Base-by-base conservation (phyloP, 768 basidiomycete species). In the Hypholoma sublateritium region DNA sequence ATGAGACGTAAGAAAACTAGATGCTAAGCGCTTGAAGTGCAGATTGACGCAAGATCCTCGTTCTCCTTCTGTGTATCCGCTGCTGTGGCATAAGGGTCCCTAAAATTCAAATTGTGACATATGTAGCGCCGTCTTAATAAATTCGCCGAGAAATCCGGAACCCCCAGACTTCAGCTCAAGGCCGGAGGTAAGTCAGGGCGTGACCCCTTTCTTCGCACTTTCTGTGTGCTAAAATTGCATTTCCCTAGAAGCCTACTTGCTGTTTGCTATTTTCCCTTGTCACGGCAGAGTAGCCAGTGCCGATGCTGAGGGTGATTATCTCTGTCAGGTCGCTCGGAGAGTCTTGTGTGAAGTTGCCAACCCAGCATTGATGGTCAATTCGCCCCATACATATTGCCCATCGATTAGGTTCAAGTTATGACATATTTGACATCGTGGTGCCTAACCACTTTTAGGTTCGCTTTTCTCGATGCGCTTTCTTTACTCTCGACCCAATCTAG, bases 381-480 rank as follows among this genome's bases (percentile, higher is more conserved):
- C 17, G n/a, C 53, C 52, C 61, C 28, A 62, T 57, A 56, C 56
- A 57, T 55, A 57, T 62, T 53, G 39, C 44, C 37, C 61, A 66
- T 64, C 60, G 61, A 61, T 65, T 60, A 56, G 61, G 64, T 59
- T 60, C 55, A 53, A 28, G 53, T 70, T 71, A 64, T 70, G 70
- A 66, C 66, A 69, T 71, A 63, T 69, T 70, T 72, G 70, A 68
- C 67, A 64, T 60, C 57, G 60, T 64, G 64, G 65, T 64, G 66
- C 62, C 75, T 77, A 77, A 76, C 77, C 77, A 67, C 71, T 74
- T 77, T 68, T 66, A 71, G 77, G 58, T 64, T 62, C 65, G 62
- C 62, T 65, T 63, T 70, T 69, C 67, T 69, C 67, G 68, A 70
- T 68, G 61, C 22, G 59, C 61, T 66, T 67, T 64, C 61, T 62